Evolutionary conservation across 1,284 basidiomycete genomes (phyloP).

Genomic region (Ustilago bromivora): DNA sequence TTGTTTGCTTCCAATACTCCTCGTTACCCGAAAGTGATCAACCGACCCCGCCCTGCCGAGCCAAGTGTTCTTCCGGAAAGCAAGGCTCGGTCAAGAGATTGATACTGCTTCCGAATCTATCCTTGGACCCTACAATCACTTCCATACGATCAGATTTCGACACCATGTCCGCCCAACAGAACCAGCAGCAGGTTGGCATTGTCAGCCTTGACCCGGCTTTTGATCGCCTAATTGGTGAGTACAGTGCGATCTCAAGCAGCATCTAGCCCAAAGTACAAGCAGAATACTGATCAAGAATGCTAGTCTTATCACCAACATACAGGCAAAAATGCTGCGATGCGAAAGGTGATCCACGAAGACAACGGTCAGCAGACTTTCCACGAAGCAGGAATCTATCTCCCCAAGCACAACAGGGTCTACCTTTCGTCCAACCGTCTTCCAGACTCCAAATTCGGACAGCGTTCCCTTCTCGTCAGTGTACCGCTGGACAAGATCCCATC

Average conservation of each 20-base stretch:
- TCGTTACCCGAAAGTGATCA: not conserved
- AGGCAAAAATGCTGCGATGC: constrained; percentile 27
- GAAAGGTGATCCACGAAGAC: constrained; percentile 30
- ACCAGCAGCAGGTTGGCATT: constrained; percentile 23
- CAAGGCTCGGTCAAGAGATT: not conserved
- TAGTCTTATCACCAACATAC: not conserved
- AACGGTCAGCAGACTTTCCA: constrained; percentile 45
- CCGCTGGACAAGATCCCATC: constrained; percentile 24
- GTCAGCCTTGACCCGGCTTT: constrained; percentile 45
- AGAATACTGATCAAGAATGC: not conserved
- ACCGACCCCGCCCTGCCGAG: not conserved
- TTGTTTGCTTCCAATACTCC: not conserved
- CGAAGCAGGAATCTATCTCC: constrained; percentile 47
- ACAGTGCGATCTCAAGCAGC: not conserved
- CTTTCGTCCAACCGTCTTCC: constrained; percentile 44
- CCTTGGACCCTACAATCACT: not conserved
- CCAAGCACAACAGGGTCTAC: constrained; percentile 42
- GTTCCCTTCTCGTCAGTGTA: constrained; percentile 29
- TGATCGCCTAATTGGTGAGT: constrained; percentile 33
- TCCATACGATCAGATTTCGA: not conserved
- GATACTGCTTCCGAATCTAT: not conserved
- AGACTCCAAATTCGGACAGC: constrained; percentile 24
- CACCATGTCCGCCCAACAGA: not conserved
- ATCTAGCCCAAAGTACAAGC: not conserved
- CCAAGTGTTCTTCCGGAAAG: not conserved